Evolutionary conservation across 176 grass and related monocot genomes (phyloP), one percentile per base, ranked within the genome.

Genomic region (Oryza coarctata): DNA sequence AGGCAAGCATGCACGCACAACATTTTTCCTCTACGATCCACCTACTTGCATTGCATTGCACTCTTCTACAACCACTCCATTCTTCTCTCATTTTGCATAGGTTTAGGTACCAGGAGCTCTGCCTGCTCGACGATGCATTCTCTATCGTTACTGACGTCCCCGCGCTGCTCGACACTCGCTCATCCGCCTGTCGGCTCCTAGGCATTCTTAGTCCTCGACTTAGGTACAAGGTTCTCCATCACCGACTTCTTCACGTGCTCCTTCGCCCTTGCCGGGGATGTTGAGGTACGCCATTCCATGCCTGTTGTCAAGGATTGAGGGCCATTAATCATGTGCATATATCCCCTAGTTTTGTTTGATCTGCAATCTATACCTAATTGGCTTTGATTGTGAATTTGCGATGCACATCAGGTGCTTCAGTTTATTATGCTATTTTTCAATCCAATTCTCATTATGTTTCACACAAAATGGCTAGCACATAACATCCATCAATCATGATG

Each of bases 241-340:
- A 88, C 89, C 32, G 81, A 94, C 66, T 94, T 98, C 88, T 98
- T 98, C 80, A 84, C 90, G 3, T 76, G 79, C 0, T 88, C 90
- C 31, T 98, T 93, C 73, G 88, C 92, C 64, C 85, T 89, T 40
- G 74, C 90, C 11, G 90, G 78, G 0, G 95, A 94, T 68, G 92
- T 92, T 41, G 86, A 94, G 86, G 92, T 97, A n/a, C 82, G 47
- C 47, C 38, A 5, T 15, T 49, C 15, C 0, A 3, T 18, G 47
- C 47, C 17, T 52, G 47, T 45, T 12, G 13, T 3, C 0, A 4
- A 36, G 13, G 13, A 45, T 5, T 12, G 2, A n/a, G n/a, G n/a
- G 44, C 44, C 44, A 47, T 22, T 52, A 52, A 52, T 22, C 17
- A 22, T 8, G 18, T 52, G 18, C 18, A 55, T 20, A 22, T 55